A percentile compares a stretch with the other conserved stretches of the same genome.
phyloP scores from a whole-genome alignment of 768 basidiomycete genomes.

The Hypholoma fasciculare region DNA sequence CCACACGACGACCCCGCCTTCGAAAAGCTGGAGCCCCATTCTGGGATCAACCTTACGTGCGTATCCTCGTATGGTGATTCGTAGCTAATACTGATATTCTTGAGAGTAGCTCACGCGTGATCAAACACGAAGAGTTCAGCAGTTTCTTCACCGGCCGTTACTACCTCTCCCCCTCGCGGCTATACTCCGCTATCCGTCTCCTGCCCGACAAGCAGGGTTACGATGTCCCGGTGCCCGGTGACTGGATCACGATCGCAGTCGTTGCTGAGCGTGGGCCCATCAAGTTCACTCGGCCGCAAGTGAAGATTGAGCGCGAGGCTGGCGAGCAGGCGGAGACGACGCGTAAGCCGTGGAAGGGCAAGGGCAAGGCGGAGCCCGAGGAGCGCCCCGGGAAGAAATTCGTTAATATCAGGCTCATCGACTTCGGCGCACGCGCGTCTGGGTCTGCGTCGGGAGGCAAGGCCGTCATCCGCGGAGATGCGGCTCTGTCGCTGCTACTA shows the following conservation, averaged over 20 bases:
- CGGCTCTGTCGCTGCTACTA: conserved; percentile 76
- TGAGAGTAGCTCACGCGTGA: conserved; percentile 59
- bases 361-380: conserved; percentile 31
- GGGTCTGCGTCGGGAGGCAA: conserved; percentile 49
- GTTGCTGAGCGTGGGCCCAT: conserved; percentile 88
- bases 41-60: conserved; percentile 80
- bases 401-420: conserved; percentile 82
- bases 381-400: conserved; percentile 72
- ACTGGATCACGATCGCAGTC: conserved; percentile 96
- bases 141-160: conserved; percentile 82
- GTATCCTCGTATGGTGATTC: conserved; percentile 28
- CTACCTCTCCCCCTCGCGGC: conserved; percentile 82
- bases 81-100: conserved; percentile 1
- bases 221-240: conserved; percentile 88
- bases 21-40: conserved; percentile 85
- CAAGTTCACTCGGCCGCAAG: conserved; percentile 69
- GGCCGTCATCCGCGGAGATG: conserved; percentile 75
- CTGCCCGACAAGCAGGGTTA: conserved; percentile 80
- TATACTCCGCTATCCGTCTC: conserved; percentile 85
- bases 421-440: conserved; percentile 68
- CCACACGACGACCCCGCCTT: conserved; percentile 77
- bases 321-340: conserved; percentile 34
- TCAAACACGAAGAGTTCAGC: conserved; percentile 77
- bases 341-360: conserved; percentile 33
- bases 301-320: conserved; percentile 50